Evolutionary conservation across 1,284 basidiomycete species (phyloP), one percentile per base, ranked within the genome.

Genomic region (Pterula multifida): DNA sequence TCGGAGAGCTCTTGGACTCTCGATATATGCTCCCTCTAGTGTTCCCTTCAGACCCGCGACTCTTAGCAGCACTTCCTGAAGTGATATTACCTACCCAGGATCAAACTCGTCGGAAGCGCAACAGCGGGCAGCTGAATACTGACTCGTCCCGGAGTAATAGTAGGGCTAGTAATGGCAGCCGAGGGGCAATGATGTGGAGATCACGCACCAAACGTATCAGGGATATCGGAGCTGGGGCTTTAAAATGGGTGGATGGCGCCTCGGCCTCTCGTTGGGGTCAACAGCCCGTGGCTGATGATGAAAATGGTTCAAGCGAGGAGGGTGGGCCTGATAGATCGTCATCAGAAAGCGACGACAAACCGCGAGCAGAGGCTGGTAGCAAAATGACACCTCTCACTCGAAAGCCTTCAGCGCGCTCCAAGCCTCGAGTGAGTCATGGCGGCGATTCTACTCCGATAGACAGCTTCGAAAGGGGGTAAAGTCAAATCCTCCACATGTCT

Each of bases 1-100:
- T 92, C 2, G 90, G 90, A 45, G 92, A 96, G 64, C 68, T 94
- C 17, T 69, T 96, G 52, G 92, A 97, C 63, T 90, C 88, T 21
- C 76, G 92, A 53, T 79, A 89, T 63, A 97, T 97, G 91, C 76
- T 98, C 12, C 91, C 90, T 0, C 74, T 97, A 48, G 72, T 83
- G 15, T 77, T 96, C 45, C 93, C 93, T 2, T 79, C 80, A 2
- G 80, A 90, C 57, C 82, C 85, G 25, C 76, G 77, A 23, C 75
- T 86, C 60, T 73, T 97, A 12, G 78, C 85, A 17, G 91, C 90
- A 2, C 66, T 76, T 11, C 79, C 85, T 0, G 71, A 64, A 48
- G 76, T 71, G 57, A 64, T 61, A 26, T 52, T 66, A 15, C 57
- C 68, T 13, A 56, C 65, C 49, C 67, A 70, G 17, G 68, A 69